Base-by-base conservation (phyloP, 176 grass and related monocot genomes). In the Calamus simplicifolius region DNA sequence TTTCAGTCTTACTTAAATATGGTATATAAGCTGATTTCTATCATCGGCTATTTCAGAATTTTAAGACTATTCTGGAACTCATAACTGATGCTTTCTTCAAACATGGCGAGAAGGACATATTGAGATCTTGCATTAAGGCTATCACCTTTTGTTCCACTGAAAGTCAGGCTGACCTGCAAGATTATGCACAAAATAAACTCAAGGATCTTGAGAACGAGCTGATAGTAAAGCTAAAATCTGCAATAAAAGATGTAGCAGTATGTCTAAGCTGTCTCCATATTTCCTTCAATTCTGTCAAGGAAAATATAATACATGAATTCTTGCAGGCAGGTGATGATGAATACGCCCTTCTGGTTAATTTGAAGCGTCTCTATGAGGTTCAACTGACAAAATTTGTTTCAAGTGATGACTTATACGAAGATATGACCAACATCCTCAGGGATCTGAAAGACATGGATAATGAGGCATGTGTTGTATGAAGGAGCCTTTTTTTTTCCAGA, bases 321-420 rank as follows among this genome's bases (percentile, higher is more conserved):
- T 81, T 76, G 52, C 81, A 97, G 93, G 84, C 87, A 52, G 93
- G 93, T 35, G 93, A 87, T 67, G 93, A 97, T 91, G 93, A 97
- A 75, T 97, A 97, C 74, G 91, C 93, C 16, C 87, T 97, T 78
- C 75, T 97, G 78, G 93, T 97, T 62, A 97, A 97, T 78, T 79
- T 97, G 73, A 97, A 97, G 59, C 52, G 93, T 49, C 69, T 97
- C 72, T 87, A 97, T 72, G 93, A 91, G 80, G 78, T 97, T 78
- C 93, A 91, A 54, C 63, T 97, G 58, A 80, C 81, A 66, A 97
- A 88, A 77, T 38, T 72, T 78, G 75, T 97, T 38, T 63, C 65
- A 27, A 75, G 69, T 62, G 79, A 91, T 68, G 76, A 72, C 75
- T 85, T 97, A 75, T 97, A 82, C 67, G 84, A 82, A 48, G 87